Conservation (phyloP, 805 yeast species). For the Saccharomyces mikatae region DNA sequence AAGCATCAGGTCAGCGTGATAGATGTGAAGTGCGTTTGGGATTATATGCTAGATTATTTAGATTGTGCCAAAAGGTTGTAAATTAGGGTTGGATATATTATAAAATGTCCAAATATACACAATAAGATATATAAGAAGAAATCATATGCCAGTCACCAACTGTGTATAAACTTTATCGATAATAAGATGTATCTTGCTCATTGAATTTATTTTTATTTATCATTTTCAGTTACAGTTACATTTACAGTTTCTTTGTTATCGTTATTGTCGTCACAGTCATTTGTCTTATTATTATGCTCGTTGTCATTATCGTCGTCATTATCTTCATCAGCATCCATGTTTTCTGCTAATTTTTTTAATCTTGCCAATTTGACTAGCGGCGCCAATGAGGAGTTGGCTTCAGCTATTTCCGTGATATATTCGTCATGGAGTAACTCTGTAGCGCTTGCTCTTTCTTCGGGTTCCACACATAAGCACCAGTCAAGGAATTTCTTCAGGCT, state of each 20-base stretch:
- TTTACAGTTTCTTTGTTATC: not conserved
- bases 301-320: slow-evolving; percentile 9
- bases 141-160: not conserved
- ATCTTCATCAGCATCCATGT: slow-evolving; percentile 29
- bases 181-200: not conserved
- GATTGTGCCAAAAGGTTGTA: not conserved
- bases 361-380: slow-evolving; percentile 71
- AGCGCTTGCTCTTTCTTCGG: slow-evolving; percentile 74
- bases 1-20: not conserved
- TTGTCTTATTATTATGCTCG: not conserved
- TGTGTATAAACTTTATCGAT: not conserved
- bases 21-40: not conserved
- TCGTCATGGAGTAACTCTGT: slow-evolving; percentile 58
- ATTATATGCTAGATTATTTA: not conserved
- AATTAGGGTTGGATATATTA: not conserved
- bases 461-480: slow-evolving; percentile 74
- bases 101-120: not conserved
- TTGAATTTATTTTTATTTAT: not conserved
- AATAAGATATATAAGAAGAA: not conserved
- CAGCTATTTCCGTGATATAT: slow-evolving; percentile 51
- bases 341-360: slow-evolving; percentile 47
- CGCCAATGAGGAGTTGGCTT: slow-evolving; percentile 51
- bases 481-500: slow-evolving; percentile 62
- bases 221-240: not conserved
- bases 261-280: not conserved